phyloP scores from a whole-genome alignment of 257 asterid genomes.

The Catharanthus roseus region DNA sequence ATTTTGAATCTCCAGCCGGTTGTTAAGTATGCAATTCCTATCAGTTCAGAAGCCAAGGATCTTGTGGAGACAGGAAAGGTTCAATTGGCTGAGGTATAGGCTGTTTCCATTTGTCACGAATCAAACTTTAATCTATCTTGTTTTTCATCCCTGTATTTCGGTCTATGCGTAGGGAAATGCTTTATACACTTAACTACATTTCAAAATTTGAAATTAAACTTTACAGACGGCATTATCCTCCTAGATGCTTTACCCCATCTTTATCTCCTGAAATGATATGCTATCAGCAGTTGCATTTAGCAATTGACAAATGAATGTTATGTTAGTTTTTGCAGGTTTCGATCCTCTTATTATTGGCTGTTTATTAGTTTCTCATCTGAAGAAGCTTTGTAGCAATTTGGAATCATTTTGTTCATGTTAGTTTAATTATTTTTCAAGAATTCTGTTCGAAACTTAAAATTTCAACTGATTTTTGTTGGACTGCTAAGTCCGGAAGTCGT shows the following conservation, averaged over 20 bases:
- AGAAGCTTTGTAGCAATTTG: not conserved
- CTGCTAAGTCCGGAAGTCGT: not conserved
- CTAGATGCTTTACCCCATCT: not conserved
- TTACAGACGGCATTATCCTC: not conserved
- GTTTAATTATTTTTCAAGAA: not conserved
- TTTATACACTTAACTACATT: not conserved
- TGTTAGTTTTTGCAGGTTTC: not conserved
- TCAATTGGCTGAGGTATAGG: conserved; percentile 83
- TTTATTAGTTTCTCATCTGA: not conserved
- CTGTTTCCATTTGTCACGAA: conserved; percentile 10
- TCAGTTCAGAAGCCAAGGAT: conserved; percentile 92
- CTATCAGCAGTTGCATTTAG: not conserved
- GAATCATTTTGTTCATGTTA: not conserved
- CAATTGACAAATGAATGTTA: not conserved
- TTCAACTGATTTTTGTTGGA: not conserved
- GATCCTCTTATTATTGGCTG: not conserved
- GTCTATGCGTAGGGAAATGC: not conserved
- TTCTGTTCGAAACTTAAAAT: not conserved
- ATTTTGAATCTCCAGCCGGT: conserved; percentile 82
- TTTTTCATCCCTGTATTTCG: not conserved
- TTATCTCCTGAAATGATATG: conserved; percentile 5
- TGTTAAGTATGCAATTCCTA: conserved; percentile 90
- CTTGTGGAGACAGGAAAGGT: conserved; percentile 90
- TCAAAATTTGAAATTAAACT: not conserved
- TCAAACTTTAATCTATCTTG: not conserved